Evolutionary conservation across 345 rosid species (phyloP).

Genomic region (Clausena lansium): DNA sequence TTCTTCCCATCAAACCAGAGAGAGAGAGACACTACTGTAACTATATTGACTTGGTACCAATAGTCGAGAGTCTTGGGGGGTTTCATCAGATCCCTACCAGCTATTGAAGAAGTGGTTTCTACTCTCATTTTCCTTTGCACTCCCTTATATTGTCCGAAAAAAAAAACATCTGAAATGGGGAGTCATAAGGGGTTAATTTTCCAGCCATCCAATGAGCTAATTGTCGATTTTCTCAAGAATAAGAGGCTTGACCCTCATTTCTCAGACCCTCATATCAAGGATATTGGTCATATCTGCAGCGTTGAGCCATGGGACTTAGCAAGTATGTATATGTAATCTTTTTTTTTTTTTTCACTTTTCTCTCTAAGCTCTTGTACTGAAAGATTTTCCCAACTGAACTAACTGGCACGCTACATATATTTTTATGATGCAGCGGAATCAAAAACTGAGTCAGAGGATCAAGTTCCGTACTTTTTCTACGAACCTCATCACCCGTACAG

Average conservation of each 20-base stretch:
- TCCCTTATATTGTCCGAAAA: neutral
- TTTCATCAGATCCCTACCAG: neutral
- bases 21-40: too few relatives aligned
- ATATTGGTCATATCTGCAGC: constrained; percentile 10
- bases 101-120: neutral
- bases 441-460: constrained; percentile 17
- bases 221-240: neutral
- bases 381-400: neutral
- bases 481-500: neutral
- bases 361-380: neutral
- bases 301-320: constrained; percentile 31
- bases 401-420: neutral
- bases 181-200: constrained; percentile 22
- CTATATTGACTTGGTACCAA: too few relatives aligned
- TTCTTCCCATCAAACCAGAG: neutral
- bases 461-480: constrained; percentile 34
- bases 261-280: neutral
- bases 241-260: constrained; percentile 17
- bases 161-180: neutral
- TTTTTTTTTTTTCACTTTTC: too few relatives aligned
- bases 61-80: neutral
- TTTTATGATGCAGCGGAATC: neutral
- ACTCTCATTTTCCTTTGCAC: neutral
- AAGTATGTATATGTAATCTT: constrained; percentile 19
- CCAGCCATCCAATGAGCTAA: constrained; percentile 22